Conservation (phyloP, 768 basidiomycete species). For the Neoboletus subvelutipes region DNA sequence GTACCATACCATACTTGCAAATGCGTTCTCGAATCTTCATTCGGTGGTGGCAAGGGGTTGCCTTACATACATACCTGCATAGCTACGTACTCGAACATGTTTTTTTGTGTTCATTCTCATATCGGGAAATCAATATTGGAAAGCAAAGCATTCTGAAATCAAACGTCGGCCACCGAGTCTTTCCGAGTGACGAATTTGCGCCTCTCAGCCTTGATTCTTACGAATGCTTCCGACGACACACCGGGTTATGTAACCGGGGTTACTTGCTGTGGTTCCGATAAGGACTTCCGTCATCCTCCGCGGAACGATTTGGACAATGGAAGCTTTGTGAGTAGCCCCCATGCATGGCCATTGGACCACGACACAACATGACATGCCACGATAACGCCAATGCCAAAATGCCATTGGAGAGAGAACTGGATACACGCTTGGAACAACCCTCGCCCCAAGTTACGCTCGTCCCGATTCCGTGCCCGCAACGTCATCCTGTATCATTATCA, state of each 20-base stretch:
- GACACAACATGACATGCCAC: neutral
- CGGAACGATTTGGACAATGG: no score
- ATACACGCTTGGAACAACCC: neutral
- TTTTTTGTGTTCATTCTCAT: neutral
- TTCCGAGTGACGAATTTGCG: neutral
- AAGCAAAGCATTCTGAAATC: neutral
- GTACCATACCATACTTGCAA: constrained; percentile 5
- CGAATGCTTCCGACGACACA: neutral
- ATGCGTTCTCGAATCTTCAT: constrained; percentile 3
- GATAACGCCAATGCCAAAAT: neutral
- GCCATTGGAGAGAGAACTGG: no score
- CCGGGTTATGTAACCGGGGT: neutral
- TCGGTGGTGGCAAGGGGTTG: constrained; percentile 23
- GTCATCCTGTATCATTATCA: neutral
- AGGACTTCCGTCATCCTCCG: neutral
- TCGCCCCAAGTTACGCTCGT: neutral
- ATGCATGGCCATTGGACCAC: neutral
- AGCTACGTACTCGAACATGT: neutral
- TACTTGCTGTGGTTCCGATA: neutral
- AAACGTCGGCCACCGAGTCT: neutral
- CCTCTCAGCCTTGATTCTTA: neutral
- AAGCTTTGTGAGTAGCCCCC: no score
- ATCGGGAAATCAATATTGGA: neutral
- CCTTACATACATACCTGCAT: neutral
- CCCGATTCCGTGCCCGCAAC: neutral